A percentile compares a stretch with the other conserved stretches of the same genome.
These are phyloP conservation scores for Penicillium antarcticum DNA, from an alignment of 495 filamentous ascomycete genomes.

Conservation along the genomic window DNA sequence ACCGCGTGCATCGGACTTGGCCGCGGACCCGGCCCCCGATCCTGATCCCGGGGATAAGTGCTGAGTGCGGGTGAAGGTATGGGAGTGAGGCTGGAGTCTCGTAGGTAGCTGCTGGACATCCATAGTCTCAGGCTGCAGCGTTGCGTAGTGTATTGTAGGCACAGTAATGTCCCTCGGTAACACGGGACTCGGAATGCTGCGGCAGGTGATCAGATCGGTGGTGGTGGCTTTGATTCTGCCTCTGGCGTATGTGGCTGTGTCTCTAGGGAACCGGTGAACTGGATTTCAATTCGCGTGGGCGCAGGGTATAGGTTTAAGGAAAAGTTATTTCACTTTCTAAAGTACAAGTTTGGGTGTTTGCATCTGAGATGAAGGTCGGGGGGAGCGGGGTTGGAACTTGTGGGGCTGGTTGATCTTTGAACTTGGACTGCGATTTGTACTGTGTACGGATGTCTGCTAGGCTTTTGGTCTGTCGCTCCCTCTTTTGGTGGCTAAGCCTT, in stretches of 20 bases:
- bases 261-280: background rate
- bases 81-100: constrained; percentile 9
- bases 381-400: constrained; percentile 8
- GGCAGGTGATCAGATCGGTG: background rate
- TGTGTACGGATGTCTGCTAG: background rate
- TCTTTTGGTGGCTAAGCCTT: background rate
- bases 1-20: background rate
- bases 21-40: background rate
- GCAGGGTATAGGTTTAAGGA: background rate
- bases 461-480: background rate
- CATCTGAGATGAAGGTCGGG: constrained; percentile 1
- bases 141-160: background rate
- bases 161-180: no score
- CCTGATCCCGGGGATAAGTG: constrained; percentile 6
- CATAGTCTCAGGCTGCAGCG: constrained; percentile 16
- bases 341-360: background rate
- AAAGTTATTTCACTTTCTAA: background rate
- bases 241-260: background rate
- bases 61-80: background rate
- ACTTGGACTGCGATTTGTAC: background rate
- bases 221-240: background rate
- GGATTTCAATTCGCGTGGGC: background rate
- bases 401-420: constrained; percentile 6
- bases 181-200: no score
- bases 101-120: constrained; percentile 27